Base-by-base conservation (phyloP, 371 early-diverging fungal genomes). In the Furculomyces boomerangus region DNA sequence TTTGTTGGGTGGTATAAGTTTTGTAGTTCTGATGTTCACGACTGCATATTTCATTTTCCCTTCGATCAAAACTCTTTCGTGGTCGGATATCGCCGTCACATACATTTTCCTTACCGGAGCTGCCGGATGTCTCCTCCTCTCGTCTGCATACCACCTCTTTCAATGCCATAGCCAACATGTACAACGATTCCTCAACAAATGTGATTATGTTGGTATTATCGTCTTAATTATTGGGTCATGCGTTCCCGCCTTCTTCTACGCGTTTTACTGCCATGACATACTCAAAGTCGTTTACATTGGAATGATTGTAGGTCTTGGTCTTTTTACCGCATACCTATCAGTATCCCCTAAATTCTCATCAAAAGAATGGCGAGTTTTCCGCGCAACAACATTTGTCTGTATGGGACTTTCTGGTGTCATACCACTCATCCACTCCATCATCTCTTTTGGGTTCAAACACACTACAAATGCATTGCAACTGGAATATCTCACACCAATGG, bases 181-280 rank as follows among this genome's bases (percentile, higher is more conserved):
- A 14, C 64, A 72, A 50, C 60, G 48, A 57, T 65, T 63, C 0
- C 87, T 85, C 84, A 86, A 86, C 64, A 78, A 84, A 54, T 87
- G 87, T 55, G 94, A 93, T 67, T 94, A 90, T 77, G 80, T 86
- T 39, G 94, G 94, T 31, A 94, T 94, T 58, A 83, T 87, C 27
- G 70, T 76, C 30, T 71, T 90, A 54, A 88, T 87, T 60, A 76
- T 84, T 41, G 86, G 85, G 20, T 86, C 86, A 3, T 84, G 76
- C 58, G 75, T 74, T 52, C 87, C 86, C 16, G 73, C 81, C 27
- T 66, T 84, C 56, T 84, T 77, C 65, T 85, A 85, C 64, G 77
- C 78, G 28, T 85, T 88, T 62, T 83, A 77, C 61, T 88, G 88
- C 68, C 60, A 73, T 61, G 65, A 71, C 8, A 56, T 55, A 2